phyloP scores from a whole-genome alignment of 257 asterid genomes.

The Primulina eburnea region DNA sequence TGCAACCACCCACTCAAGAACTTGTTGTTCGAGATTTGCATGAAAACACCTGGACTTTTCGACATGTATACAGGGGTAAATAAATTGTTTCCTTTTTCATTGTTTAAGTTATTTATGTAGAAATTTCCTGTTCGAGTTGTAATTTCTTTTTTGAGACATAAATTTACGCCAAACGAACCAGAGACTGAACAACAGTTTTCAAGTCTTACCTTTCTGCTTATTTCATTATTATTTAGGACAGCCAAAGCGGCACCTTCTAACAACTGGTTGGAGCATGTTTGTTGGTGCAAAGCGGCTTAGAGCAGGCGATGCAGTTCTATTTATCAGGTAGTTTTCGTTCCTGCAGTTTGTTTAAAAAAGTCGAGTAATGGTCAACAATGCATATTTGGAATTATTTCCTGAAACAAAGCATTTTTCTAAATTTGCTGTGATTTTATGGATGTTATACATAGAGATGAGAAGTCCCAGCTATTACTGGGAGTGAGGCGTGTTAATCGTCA shows the following conservation, averaged over 20 bases:
- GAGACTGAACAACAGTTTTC: neutral
- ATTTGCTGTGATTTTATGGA: neutral
- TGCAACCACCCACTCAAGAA: slow-evolving; percentile 98
- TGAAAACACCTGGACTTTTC: slow-evolving; percentile 89
- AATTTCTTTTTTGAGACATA: neutral
- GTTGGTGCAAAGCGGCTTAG: slow-evolving; percentile 91
- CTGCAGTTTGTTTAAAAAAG: neutral
- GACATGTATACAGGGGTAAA: slow-evolving; percentile 90
- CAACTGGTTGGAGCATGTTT: slow-evolving; percentile 99
- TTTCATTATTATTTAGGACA: slow-evolving; percentile 59
- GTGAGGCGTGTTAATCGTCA: slow-evolving; percentile 92
- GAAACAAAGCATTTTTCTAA: neutral
- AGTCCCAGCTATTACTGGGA: slow-evolving; percentile 79
- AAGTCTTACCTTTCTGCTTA: neutral
- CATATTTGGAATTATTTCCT: neutral
- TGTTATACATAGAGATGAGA: slow-evolving; percentile 59
- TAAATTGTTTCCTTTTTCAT: neutral
- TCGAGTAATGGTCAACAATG: neutral
- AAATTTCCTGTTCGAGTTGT: neutral
- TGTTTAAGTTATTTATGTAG: neutral
- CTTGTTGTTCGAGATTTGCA: slow-evolving; percentile 91
- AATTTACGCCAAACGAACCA: neutral
- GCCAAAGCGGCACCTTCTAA: slow-evolving; percentile 92
- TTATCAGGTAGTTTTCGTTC: slow-evolving; percentile 61
- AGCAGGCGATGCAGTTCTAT: slow-evolving; percentile 92